A percentile compares a stretch with the other conserved stretches of the same genome.
Conservation (phyloP, 495 filamentous ascomycete genomes). For the Tuber magnatum region DNA sequence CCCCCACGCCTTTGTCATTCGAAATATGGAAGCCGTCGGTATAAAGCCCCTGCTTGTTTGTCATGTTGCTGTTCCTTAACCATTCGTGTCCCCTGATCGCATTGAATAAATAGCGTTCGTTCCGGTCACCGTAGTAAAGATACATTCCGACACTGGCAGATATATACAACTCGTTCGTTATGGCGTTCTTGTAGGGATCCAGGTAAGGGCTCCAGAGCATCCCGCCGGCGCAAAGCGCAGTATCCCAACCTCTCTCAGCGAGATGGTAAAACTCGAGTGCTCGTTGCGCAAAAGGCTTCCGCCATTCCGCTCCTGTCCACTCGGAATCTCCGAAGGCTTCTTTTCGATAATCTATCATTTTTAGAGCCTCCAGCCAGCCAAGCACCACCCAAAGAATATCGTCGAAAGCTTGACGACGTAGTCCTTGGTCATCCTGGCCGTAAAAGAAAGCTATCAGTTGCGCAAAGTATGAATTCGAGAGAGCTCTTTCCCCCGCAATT, state of each 20-base stretch:
- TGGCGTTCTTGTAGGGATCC: constrained; percentile 89
- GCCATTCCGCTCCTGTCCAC: constrained; percentile 74
- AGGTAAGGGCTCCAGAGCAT: constrained; percentile 88
- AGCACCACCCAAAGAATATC: constrained; percentile 97
- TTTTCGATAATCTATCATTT: constrained; percentile 19
- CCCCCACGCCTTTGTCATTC: constrained; percentile 42
- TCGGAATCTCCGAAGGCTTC: constrained; percentile 10
- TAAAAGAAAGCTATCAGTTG: constrained; percentile 73
- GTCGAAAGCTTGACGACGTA: constrained; percentile 79
- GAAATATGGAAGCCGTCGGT: constrained; percentile 87
- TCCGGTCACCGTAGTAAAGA: constrained; percentile 68
- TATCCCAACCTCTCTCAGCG: constrained; percentile 73
- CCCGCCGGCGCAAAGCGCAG: constrained; percentile 71
- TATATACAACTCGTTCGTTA: constrained; percentile 90
- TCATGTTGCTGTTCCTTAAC: constrained; percentile 75
- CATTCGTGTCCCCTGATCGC: constrained; percentile 75
- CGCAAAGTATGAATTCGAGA: constrained; percentile 62
- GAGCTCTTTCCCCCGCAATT: constrained; percentile 34
- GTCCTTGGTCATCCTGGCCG: constrained; percentile 68
- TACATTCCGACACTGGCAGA: constrained; percentile 84
- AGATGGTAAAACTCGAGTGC: constrained; percentile 86
- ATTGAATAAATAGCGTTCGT: constrained; percentile 59
- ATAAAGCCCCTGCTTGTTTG: constrained; percentile 67
- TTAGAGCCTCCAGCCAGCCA: constrained; percentile 60
- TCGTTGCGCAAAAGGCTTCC: constrained; percentile 73